Evolutionary conservation across 2,329 filamentous ascomycete genomes (phyloP), one percentile per base, ranked within the genome.

Genomic region (Madurella mycetomatis): DNA sequence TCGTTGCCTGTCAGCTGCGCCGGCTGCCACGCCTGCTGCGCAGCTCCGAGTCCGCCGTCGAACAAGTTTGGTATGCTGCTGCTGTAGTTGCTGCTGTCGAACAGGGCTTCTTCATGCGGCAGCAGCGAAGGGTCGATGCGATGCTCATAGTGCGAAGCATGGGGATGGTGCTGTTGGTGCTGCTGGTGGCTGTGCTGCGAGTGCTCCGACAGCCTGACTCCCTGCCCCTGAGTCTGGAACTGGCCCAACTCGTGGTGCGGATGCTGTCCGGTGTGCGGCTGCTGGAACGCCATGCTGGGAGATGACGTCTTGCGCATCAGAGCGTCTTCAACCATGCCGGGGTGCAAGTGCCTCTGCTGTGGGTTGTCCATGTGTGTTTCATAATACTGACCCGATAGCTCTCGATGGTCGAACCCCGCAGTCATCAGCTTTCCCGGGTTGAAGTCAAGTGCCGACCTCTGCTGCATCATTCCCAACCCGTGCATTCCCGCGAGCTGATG

Each of bases 371-470:
- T 57, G 25, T 66, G 61, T 18, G 62, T 63, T 43, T 73, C 72
- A 49, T 72, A 72, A 59, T 73, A 73, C 60, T 73, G 70, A 31
- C 63, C 60, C 1, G 60, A 56, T 13, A 70, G 54, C 16, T 63
- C 59, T 2, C 65, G 58, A 15, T 67, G 56, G 49, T 66, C 69
- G 60, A 76, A 77, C 16, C 67, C 67, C 19, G 64, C 61, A n/a
- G 72, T 65, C 51, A 70, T 58, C n/a, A 69, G 68, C 62, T 72
- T 72, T 16, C 65, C 66, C 3, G 69, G 67, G 56, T 70, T 69
- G 37, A 67, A 69, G 19, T 70, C 68, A 52, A 71, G 72, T 8
- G 67, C 61, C 13, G 70, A 70, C 25, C 64, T 62, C 8, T 56
- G 59, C 19, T 59, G 55, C 46, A 25, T 47, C 54, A 56, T 56